These are phyloP conservation scores for Ambrosiella xylebori DNA, from an alignment of 2,329 filamentous ascomycete genomes.

Conservation along the genomic window DNA sequence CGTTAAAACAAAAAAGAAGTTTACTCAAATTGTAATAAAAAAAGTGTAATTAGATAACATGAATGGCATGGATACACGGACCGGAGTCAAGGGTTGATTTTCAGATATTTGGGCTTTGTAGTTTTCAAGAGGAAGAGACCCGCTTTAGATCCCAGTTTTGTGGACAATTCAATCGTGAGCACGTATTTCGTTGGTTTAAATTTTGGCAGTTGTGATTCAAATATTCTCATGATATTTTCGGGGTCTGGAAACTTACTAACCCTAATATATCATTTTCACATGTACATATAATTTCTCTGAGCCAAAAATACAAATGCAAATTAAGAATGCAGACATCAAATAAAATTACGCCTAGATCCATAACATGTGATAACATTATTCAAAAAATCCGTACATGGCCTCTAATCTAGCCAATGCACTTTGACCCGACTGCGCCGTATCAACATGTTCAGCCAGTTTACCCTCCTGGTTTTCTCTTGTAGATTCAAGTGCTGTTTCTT, in stretches of 20 bases:
- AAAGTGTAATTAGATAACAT: constrained; percentile 8
- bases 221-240: neutral
- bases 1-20: constrained; percentile 6
- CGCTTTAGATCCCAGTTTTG: constrained; percentile 7
- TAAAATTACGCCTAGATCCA: no score
- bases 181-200: neutral
- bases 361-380: no score
- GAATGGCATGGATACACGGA: constrained; percentile 4
- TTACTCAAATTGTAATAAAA: constrained; percentile 7
- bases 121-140: constrained; percentile 6
- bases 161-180: neutral
- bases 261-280: neutral
- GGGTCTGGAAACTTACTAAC: neutral
- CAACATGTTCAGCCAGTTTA: neutral
- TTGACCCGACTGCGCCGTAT: neutral
- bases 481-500: no score
- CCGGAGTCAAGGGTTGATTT: constrained; percentile 10
- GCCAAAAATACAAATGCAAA: neutral
- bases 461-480: no score
- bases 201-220: neutral
- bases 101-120: neutral
- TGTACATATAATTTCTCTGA: no score
- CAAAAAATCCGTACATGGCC: neutral
- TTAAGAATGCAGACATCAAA: neutral
- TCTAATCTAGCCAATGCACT: neutral